Conservation (phyloP, 306 rosid genomes). For the Cucurbita argyrosperma region DNA sequence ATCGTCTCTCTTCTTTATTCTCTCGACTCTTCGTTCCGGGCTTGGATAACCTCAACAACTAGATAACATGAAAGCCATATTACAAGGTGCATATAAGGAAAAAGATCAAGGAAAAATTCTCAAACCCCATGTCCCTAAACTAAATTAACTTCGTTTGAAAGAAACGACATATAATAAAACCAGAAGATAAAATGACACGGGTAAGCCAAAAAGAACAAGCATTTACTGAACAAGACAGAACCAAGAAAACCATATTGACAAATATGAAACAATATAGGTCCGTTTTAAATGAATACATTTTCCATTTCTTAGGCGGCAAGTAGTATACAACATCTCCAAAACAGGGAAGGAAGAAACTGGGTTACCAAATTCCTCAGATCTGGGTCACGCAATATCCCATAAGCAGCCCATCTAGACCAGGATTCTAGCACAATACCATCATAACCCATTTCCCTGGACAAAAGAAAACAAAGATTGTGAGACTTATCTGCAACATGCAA, state of each 20-base stretch:
- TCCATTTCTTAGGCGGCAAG: not conserved
- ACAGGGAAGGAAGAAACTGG: constrained; percentile 1
- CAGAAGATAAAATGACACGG: not conserved
- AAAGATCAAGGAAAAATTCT: not conserved
- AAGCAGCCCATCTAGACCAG: constrained; percentile 96
- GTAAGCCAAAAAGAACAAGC: not conserved
- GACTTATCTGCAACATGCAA: not conserved
- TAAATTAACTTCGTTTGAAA: not conserved
- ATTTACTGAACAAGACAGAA: not conserved
- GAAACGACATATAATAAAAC: not conserved
- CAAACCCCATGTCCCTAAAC: not conserved
- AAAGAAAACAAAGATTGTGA: constrained; percentile 4
- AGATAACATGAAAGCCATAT: not conserved
- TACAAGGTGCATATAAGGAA: not conserved
- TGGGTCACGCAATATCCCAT: constrained; percentile 64
- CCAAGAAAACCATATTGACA: not conserved
- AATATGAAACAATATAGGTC: not conserved
- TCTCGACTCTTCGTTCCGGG: not conserved
- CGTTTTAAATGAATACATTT: not conserved
- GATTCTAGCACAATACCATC: constrained; percentile 92
- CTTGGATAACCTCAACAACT: not conserved
- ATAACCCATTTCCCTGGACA: constrained; percentile 80
- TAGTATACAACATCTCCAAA: not conserved
- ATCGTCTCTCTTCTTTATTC: not conserved
- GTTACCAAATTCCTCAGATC: constrained; percentile 52